Conservation (phyloP, 805 yeast genomes). For the Torulaspora franciscae region DNA sequence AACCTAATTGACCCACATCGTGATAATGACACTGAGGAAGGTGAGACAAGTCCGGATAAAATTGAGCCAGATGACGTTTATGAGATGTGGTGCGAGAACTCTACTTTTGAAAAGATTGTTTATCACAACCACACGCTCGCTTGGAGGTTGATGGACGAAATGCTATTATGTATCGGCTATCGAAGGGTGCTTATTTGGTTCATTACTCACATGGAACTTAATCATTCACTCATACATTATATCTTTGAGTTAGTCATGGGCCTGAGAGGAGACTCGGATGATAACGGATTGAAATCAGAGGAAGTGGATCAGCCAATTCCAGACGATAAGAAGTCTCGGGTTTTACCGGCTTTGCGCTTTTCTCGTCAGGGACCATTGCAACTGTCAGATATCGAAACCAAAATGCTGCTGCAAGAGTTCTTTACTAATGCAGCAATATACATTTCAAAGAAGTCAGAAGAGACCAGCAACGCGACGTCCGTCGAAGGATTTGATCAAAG, state of each 20-base stretch:
- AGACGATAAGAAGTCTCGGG: constrained; percentile 6
- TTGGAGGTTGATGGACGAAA: constrained; percentile 58
- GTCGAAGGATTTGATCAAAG: constrained; percentile 13
- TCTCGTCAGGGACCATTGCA: constrained; percentile 54
- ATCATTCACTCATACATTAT: constrained; percentile 54
- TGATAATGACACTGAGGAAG: constrained; percentile 23
- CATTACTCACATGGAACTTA: constrained; percentile 56
- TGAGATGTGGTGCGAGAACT: constrained; percentile 41
- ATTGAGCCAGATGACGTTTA: constrained; percentile 50
- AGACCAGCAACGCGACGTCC: constrained; percentile 16
- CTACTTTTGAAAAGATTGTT: constrained; percentile 49
- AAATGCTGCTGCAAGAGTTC: constrained; percentile 68
- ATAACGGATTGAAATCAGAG: constrained; percentile 1
- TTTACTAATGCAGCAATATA: constrained; percentile 50
- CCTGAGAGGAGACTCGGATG: constrained; percentile 43
- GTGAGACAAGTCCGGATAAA: constrained; percentile 18
- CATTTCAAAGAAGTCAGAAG: constrained; percentile 37
- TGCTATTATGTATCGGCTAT: constrained; percentile 63
- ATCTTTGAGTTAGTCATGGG: constrained; percentile 57
- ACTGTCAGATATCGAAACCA: constrained; percentile 54
- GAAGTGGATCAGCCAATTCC: constrained; percentile 4
- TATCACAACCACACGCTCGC: constrained; percentile 49
- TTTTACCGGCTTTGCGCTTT: constrained; percentile 30
- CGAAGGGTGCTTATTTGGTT: constrained; percentile 64
- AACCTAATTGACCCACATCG: constrained; percentile 10